Base-by-base conservation (phyloP, 2,329 filamentous ascomycete genomes). In the Aspergillus nomiae region DNA sequence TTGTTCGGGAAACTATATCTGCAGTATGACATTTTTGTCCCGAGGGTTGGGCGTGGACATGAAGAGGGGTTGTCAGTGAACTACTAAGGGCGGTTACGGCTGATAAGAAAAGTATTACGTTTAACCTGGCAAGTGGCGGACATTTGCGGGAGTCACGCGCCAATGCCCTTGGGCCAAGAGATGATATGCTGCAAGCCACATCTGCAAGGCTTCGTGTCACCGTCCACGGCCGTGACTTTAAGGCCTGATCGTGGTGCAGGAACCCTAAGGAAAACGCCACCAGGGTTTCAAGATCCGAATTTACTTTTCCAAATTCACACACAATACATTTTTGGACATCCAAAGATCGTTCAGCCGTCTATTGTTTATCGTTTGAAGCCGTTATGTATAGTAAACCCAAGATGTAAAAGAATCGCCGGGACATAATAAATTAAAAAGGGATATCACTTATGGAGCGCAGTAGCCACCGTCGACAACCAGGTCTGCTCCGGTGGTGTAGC, bases 381-480 rank as follows among this genome's bases (percentile, higher is more conserved):
- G 32, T 55, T 24, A 55, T 38, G n/a, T 38, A 38, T 55, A 34
- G 24, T 54, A 38, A 26, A 38, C 19, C 51, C 26, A 30, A 50
- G 3, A 50, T 26, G 14, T 28, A 28, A n/a, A 28, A 30, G 4
- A n/a, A 21, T 19, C 51, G 51, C 51, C 34, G 26, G 26, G 11
- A 55, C 6, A 36, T 11, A 24, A 32, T 19, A 10, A 34, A 32
- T 32, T 12, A 34, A 50, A 2, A n/a, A 38, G 8, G 51, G 32
- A 38, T 32, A n/a, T 30, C 45, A 53, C 32, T 60, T 65, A 72
- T 16, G 70, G 70, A 30, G 68, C 68, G 55, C 68, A 71, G 77
- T 92, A 92, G 60, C 90, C 90, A 63, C 91, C 91, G 75, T 95
- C 92, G 55, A 94, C 86, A 66, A 91, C 80, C 63, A 95, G 82